phyloP scores from a whole-genome alignment of 1,139 yeast species.

The Hemisphaericaspora lyxosophila region DNA sequence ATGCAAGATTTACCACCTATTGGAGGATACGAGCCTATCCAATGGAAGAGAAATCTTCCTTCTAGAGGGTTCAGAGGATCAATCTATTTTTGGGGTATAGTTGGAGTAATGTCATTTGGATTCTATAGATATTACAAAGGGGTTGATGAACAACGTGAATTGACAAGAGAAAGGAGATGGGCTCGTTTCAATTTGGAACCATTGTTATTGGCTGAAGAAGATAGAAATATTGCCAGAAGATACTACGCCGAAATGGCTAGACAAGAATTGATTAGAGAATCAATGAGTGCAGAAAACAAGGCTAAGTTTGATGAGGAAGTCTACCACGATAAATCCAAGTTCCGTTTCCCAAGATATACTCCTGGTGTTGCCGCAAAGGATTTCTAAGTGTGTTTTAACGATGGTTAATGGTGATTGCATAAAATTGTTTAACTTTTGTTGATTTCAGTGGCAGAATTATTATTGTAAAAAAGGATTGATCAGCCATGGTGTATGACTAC shows the following conservation, averaged over 20 bases:
- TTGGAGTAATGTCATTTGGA: constrained; percentile 68
- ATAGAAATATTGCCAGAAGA: constrained; percentile 76
- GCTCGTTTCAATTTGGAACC: constrained; percentile 75
- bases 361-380: constrained; percentile 40
- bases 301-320: constrained; percentile 46
- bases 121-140: constrained; percentile 68
- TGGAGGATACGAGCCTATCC: constrained; percentile 84
- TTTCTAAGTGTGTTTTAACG: constrained; percentile 1
- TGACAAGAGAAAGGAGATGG: constrained; percentile 76
- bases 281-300: constrained; percentile 40
- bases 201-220: constrained; percentile 77
- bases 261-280: constrained; percentile 54
- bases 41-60: constrained; percentile 87
- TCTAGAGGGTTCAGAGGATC: constrained; percentile 82
- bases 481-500: too few species aligned
- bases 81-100: constrained; percentile 63
- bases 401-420: background rate
- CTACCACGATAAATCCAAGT: constrained; percentile 47
- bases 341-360: constrained; percentile 45
- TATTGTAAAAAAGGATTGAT: too few species aligned
- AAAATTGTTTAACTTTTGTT: background rate
- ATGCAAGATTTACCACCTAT: constrained; percentile 87
- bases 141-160: constrained; percentile 74
- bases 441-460: too few species aligned
- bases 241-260: constrained; percentile 64